These are phyloP conservation scores for Kodamaea jinghongensis DNA, from an alignment of 805 yeast genomes.

Conservation along the genomic window DNA sequence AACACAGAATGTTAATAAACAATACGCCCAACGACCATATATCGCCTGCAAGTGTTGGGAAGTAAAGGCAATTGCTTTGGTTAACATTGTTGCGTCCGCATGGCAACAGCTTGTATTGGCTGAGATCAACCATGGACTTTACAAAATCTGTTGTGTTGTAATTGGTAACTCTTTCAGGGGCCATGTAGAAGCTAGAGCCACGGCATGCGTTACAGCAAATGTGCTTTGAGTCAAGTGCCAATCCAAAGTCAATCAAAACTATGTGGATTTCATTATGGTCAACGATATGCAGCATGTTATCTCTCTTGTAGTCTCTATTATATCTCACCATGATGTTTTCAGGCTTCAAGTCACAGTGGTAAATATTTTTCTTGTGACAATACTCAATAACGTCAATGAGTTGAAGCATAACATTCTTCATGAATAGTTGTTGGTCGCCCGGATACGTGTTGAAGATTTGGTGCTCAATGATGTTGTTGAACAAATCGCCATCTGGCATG, in stretches of 20 bases:
- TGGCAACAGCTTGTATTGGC: constrained; percentile 20
- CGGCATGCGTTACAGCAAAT: constrained; percentile 73
- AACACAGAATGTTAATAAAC: constrained; percentile 73
- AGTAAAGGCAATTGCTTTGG: constrained; percentile 31
- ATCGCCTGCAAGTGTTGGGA: constrained; percentile 76
- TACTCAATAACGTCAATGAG: constrained; percentile 35
- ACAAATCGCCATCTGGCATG: constrained; percentile 80
- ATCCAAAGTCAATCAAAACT: constrained; percentile 83
- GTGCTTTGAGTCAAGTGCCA: constrained; percentile 61
- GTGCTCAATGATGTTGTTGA: constrained; percentile 77
- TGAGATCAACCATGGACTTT: constrained; percentile 28
- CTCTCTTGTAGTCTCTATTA: constrained; percentile 20
- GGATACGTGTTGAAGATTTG: constrained; percentile 58
- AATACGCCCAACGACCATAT: constrained; percentile 86
- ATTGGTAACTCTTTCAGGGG: constrained; percentile 75
- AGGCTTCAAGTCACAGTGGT: constrained; percentile 44
- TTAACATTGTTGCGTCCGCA: constrained; percentile 15
- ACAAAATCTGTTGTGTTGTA: constrained; percentile 32
- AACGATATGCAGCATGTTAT: constrained; percentile 16
- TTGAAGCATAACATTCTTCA: constrained; percentile 44
- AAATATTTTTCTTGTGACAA: constrained; percentile 31
- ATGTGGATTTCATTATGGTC: constrained; percentile 51
- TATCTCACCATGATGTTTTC: constrained; percentile 40
- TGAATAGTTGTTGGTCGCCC: constrained; percentile 45
- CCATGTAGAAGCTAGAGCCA: constrained; percentile 89